A percentile compares a stretch with the other conserved stretches of the same genome.
Evolutionary conservation across 768 basidiomycete species (phyloP).

Genomic region (Daedaleopsis nitida): DNA sequence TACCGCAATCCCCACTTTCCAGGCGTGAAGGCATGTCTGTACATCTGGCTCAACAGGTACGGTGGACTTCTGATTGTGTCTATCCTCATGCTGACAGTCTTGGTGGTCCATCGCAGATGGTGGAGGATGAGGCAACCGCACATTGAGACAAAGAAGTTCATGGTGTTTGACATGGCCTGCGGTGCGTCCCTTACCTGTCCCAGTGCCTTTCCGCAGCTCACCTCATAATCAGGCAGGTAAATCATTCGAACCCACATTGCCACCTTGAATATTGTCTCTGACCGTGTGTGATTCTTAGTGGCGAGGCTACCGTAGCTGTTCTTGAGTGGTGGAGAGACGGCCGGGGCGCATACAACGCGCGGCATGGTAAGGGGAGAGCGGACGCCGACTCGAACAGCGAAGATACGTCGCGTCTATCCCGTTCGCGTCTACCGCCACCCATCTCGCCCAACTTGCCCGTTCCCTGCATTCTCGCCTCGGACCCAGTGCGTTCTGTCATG

Average conservation of each 20-base stretch:
- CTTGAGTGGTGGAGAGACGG: slow-evolving; percentile 60
- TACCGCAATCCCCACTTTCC: slow-evolving; percentile 78
- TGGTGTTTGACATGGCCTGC: slow-evolving; percentile 64
- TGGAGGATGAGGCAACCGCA: slow-evolving; percentile 32
- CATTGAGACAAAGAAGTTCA: slow-evolving; percentile 36
- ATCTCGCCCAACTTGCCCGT: slow-evolving; percentile 37
- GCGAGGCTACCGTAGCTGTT: slow-evolving; percentile 62
- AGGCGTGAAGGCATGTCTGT: slow-evolving; percentile 58
- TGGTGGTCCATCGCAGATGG: slow-evolving; percentile 32
- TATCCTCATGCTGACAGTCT: no score
- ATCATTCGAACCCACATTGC: slow-evolving; percentile 7
- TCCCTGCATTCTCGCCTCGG: slow-evolving; percentile 45
- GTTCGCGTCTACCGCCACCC: slow-evolving; percentile 32
- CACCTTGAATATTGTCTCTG: slow-evolving; percentile 5
- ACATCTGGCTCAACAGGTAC: slow-evolving; percentile 54
- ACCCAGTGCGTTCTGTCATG: slow-evolving; percentile 46
- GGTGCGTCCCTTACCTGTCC: slow-evolving; percentile 27
- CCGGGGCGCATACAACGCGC: slow-evolving; percentile 20
- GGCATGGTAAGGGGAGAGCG: slow-evolving; percentile 15
- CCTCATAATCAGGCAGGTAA: slow-evolving; percentile 29
- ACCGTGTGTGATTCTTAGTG: slow-evolving; percentile 39
- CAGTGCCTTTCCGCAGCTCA: not conserved
- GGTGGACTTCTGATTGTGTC: no score
- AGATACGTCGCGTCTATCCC: slow-evolving; percentile 18
- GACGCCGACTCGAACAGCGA: slow-evolving; percentile 19